phyloP scores from a whole-genome alignment of 306 rosid species.

The Inga laurina region DNA sequence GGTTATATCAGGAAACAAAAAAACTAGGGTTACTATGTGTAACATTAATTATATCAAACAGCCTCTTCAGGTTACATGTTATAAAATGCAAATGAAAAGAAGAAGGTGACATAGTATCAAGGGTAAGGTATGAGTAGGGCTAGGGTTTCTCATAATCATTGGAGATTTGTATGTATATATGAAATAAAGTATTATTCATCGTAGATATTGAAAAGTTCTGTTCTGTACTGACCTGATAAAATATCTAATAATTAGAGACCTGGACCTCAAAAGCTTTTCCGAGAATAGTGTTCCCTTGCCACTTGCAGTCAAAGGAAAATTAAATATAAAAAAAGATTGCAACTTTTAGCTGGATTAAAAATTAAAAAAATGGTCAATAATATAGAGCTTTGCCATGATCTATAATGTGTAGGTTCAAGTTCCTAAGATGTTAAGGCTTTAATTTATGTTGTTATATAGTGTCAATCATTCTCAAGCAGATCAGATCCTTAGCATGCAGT shows the following conservation, averaged over 20 bases:
- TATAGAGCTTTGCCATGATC: neutral
- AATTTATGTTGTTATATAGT: neutral
- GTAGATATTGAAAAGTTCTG: neutral
- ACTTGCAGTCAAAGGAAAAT: neutral
- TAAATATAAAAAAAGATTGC: neutral
- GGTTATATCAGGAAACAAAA: neutral
- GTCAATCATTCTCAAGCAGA: neutral
- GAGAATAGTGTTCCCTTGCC: neutral
- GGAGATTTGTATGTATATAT: neutral
- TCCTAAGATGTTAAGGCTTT: neutral
- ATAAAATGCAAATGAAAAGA: neutral
- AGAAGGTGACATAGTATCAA: neutral
- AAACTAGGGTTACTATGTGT: neutral
- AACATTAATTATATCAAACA: neutral
- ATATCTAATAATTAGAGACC: neutral
- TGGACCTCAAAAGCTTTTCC: neutral
- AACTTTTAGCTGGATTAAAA: neutral
- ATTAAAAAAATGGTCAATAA: neutral
- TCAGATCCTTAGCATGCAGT: neutral
- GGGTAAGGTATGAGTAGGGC: neutral
- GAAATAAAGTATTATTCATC: neutral
- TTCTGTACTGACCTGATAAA: neutral
- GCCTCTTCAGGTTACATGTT: neutral
- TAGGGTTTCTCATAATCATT: neutral
- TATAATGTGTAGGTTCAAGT: neutral